Evolutionary conservation across 768 basidiomycete species (phyloP).

Genomic region (Phylloporus sp.): DNA sequence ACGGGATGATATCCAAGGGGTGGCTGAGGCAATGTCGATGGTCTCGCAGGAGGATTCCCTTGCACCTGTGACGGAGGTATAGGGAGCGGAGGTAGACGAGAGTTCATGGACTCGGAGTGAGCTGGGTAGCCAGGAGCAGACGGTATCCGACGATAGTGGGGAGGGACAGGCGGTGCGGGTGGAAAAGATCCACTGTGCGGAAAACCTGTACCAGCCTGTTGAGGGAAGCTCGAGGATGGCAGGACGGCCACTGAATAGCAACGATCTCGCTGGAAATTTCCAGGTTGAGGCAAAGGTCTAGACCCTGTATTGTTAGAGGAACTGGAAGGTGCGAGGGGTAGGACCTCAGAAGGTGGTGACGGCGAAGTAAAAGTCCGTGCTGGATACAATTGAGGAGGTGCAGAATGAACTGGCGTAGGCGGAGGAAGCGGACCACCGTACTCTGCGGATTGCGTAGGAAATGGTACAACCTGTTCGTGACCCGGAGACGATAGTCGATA

Average conservation of each 20-base stretch:
- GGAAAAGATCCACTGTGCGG: slow-evolving; percentile 17
- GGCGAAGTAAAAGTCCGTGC: slow-evolving; percentile 15
- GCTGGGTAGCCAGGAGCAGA: slow-evolving; percentile 23
- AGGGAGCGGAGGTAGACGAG: slow-evolving; percentile 23
- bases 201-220: slow-evolving; percentile 18
- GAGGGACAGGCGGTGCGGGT: slow-evolving; percentile 17
- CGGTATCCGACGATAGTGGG: slow-evolving; percentile 33
- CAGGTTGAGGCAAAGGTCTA: slow-evolving; percentile 31
- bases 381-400: slow-evolving; percentile 25
- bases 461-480: slow-evolving; percentile 21
- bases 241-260: slow-evolving; percentile 26
- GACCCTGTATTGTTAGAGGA: slow-evolving; percentile 17
- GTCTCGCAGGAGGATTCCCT: slow-evolving; percentile 33
- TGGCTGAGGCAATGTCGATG: slow-evolving; percentile 48
- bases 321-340: slow-evolving; percentile 1
- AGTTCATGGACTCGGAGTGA: slow-evolving; percentile 19
- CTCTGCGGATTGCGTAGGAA: slow-evolving; percentile 26
- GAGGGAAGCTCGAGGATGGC: slow-evolving; percentile 31
- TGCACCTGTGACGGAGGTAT: slow-evolving; percentile 24
- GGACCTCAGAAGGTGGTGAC: slow-evolving; percentile 24
- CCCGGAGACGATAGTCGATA: slow-evolving; percentile 17
- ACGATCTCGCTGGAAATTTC: slow-evolving; percentile 28
- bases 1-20: slow-evolving; percentile 40
- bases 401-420: slow-evolving; percentile 20
- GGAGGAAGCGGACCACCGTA: slow-evolving; percentile 16